Evolutionary conservation across 495 filamentous ascomycete genomes (phyloP).

Genomic region (Podospora anserina): DNA sequence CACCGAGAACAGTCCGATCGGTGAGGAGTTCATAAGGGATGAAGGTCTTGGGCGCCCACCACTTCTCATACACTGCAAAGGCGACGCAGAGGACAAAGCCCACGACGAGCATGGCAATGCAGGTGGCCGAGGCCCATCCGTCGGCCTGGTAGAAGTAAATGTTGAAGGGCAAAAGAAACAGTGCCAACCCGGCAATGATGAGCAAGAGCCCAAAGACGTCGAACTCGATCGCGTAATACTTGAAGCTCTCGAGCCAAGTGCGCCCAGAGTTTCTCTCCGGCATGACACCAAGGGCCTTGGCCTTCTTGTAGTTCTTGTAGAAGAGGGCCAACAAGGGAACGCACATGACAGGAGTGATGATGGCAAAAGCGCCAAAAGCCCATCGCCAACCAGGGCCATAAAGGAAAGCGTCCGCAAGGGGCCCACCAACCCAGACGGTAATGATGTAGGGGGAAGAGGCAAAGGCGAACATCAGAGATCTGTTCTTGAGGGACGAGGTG

Average conservation of each 20-base stretch:
- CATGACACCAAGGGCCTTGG: slow-evolving; percentile 52
- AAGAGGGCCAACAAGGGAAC: slow-evolving; percentile 54
- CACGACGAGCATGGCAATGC: slow-evolving; percentile 53
- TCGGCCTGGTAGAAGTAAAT: slow-evolving; percentile 45
- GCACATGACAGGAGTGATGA: slow-evolving; percentile 55
- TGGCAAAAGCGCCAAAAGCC: slow-evolving; percentile 61
- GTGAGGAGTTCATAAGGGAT: slow-evolving; percentile 58
- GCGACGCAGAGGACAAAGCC: slow-evolving; percentile 51
- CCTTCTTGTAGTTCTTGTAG: slow-evolving; percentile 58
- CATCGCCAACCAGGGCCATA: slow-evolving; percentile 55
- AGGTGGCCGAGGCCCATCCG: slow-evolving; percentile 52
- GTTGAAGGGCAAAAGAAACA: slow-evolving; percentile 50
- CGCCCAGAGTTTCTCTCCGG: slow-evolving; percentile 44
- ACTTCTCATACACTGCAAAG: slow-evolving; percentile 54
- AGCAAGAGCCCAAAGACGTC: slow-evolving; percentile 47
- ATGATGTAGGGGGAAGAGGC: slow-evolving; percentile 63
- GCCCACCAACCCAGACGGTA: slow-evolving; percentile 54
- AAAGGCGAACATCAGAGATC: slow-evolving; percentile 61
- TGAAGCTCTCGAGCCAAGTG: slow-evolving; percentile 45
- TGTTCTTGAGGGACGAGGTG: slow-evolving; percentile 60
- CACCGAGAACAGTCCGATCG: slow-evolving; percentile 63
- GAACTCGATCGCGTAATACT: slow-evolving; percentile 56
- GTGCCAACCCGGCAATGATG: slow-evolving; percentile 41
- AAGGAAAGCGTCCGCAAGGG: slow-evolving; percentile 45
- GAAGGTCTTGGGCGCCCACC: slow-evolving; percentile 54